These are phyloP conservation scores for Colletotrichum brevisporum DNA, from an alignment of 2,329 filamentous ascomycete genomes.

Conservation along the genomic window DNA sequence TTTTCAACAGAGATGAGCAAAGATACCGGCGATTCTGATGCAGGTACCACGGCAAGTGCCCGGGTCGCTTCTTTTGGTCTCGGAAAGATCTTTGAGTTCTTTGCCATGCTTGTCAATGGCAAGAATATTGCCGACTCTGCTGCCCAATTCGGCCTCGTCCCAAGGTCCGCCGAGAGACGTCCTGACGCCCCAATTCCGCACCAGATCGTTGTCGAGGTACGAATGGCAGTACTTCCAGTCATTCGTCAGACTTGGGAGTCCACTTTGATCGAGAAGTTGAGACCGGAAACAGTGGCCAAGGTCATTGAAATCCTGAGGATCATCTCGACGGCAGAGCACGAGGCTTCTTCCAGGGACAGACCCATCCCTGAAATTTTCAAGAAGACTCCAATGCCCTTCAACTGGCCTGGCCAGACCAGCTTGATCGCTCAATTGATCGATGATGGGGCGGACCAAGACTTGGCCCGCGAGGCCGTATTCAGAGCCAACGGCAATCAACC, in stretches of 20 bases:
- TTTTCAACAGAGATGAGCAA: slow-evolving; percentile 73
- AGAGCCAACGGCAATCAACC: slow-evolving; percentile 78
- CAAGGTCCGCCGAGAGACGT: slow-evolving; percentile 57
- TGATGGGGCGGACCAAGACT: slow-evolving; percentile 68
- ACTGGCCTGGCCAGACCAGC: slow-evolving; percentile 55
- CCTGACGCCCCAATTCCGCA: slow-evolving; percentile 63
- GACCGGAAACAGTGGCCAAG: slow-evolving; percentile 81
- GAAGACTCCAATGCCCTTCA: slow-evolving; percentile 59
- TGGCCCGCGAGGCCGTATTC: slow-evolving; percentile 85
- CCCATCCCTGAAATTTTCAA: slow-evolving; percentile 58
- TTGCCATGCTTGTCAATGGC: slow-evolving; percentile 79
- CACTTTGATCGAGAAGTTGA: slow-evolving; percentile 83
- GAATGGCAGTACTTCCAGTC: slow-evolving; percentile 83
- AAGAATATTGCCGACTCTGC: slow-evolving; percentile 86
- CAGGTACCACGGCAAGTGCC: slow-evolving; percentile 34
- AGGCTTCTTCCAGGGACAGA: slow-evolving; percentile 62
- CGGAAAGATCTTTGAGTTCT: slow-evolving; percentile 88
- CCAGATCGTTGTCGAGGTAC: slow-evolving; percentile 89
- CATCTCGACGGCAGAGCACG: slow-evolving; percentile 83
- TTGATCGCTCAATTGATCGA: slow-evolving; percentile 51
- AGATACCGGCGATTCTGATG: slow-evolving; percentile 44
- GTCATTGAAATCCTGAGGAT: slow-evolving; percentile 87
- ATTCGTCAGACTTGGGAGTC: slow-evolving; percentile 89
- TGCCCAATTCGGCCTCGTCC: slow-evolving; percentile 64
- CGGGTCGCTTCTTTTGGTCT: slow-evolving; percentile 64